Evolutionary conservation across 2,329 filamentous ascomycete species (phyloP).

Genomic region (Penicillium glabrum): DNA sequence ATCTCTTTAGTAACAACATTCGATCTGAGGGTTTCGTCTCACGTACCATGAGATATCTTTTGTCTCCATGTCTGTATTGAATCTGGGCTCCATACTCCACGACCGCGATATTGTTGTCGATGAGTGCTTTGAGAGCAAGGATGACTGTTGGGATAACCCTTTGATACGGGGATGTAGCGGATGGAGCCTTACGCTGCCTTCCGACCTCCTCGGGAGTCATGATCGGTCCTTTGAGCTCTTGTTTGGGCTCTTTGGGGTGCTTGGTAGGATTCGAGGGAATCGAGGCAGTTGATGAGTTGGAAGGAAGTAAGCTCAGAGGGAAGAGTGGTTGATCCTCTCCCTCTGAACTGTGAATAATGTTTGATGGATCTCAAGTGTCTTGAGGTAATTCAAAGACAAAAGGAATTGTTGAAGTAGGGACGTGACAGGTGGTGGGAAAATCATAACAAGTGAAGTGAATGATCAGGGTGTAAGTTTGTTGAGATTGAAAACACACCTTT

Average conservation of each 20-base stretch:
- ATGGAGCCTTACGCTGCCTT: background rate
- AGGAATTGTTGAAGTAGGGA: no score
- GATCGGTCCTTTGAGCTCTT: background rate
- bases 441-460: no score
- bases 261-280: background rate
- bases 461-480: no score
- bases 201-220: background rate
- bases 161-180: background rate
- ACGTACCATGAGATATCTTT: background rate
- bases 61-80: background rate
- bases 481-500: no score
- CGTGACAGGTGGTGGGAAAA: no score
- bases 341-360: background rate
- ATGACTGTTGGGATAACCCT: background rate
- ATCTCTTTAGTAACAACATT: background rate
- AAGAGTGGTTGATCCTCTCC: background rate
- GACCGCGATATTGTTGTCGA: background rate
- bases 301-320: background rate
- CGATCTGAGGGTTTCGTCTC: background rate
- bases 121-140: background rate
- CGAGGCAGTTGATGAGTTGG: background rate
- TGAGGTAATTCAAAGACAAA: no score
- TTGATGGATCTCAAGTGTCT: no score
- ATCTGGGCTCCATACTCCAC: background rate
- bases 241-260: background rate